phyloP scores from a whole-genome alignment of 2,329 filamentous ascomycete species.

The Pseudogymnoascus sp. region DNA sequence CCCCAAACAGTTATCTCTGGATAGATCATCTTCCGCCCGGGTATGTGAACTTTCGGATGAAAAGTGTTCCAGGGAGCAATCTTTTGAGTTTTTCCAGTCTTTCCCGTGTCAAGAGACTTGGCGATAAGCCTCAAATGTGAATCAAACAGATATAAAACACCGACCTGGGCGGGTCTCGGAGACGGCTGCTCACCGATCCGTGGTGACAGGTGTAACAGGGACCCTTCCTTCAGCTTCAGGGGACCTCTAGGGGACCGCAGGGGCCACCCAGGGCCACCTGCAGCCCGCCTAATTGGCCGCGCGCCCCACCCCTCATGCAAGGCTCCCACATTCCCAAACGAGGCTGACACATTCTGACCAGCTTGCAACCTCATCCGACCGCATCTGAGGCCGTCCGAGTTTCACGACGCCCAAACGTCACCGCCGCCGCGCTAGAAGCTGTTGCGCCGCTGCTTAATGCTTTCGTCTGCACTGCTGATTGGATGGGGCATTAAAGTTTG shows the following conservation, averaged over 20 bases:
- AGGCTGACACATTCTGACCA: background rate
- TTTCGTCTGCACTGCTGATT: background rate
- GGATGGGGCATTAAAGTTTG: background rate
- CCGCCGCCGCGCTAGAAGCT: background rate
- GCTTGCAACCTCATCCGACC: background rate
- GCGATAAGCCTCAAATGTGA: conserved; percentile 2
- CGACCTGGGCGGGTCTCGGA: background rate
- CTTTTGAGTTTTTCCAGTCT: background rate
- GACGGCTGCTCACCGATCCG: background rate
- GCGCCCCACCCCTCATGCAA: background rate
- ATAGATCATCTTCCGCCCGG: background rate
- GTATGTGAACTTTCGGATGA: background rate
- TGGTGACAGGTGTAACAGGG: background rate
- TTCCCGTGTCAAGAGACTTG: background rate
- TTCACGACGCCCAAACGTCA: background rate
- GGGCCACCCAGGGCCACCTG: background rate
- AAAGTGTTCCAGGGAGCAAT: background rate
- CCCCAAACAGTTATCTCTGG: background rate
- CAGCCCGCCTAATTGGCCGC: background rate
- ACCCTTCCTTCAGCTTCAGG: too few species aligned
- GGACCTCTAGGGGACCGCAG: background rate
- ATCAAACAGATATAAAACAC: conserved; percentile 4
- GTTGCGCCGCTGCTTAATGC: background rate
- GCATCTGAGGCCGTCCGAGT: background rate
- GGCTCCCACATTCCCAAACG: background rate